Conservation (phyloP, 75 land plant genomes). For the Chamaecyparis obtusa region DNA sequence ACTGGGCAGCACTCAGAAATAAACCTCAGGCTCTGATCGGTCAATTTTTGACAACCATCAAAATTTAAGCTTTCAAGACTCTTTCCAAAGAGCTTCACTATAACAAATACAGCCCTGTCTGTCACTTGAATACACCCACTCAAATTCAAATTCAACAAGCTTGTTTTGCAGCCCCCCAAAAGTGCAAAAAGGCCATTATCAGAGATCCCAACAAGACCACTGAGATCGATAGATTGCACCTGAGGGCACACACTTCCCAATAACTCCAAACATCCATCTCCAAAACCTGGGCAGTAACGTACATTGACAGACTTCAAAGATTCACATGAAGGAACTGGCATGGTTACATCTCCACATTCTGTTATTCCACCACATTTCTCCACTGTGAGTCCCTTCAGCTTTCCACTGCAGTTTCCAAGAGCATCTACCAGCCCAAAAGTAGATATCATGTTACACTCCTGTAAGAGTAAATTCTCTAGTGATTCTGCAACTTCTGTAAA, state of each 20-base stretch:
- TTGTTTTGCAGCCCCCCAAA: conserved; percentile 39
- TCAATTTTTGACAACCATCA: conserved; percentile 68
- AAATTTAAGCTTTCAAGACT: conserved; percentile 54
- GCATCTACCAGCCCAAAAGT: conserved; percentile 50
- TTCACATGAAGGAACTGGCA: conserved; percentile 18
- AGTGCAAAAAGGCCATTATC: conserved; percentile 64
- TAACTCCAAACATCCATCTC: conserved; percentile 42
- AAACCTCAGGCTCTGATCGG: conserved; percentile 55
- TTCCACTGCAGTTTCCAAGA: conserved; percentile 37
- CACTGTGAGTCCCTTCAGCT: conserved; percentile 50
- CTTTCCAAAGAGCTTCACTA: conserved; percentile 52
- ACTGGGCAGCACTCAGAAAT: conserved; percentile 48
- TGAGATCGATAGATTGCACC: conserved; percentile 59
- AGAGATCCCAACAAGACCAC: conserved; percentile 50
- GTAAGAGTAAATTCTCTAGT: conserved; percentile 72
- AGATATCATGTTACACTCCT: conserved; percentile 76
- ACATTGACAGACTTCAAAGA: conserved; percentile 65
- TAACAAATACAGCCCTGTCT: conserved; percentile 40
- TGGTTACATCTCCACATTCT: conserved; percentile 16
- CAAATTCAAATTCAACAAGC: conserved; percentile 65
- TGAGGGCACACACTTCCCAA: conserved; percentile 65
- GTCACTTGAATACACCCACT: conserved; percentile 60
- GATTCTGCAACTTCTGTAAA: conserved; percentile 45
- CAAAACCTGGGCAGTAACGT: conserved; percentile 62
- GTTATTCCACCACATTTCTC: conserved; percentile 64